These are phyloP conservation scores for Linnemannia schmuckeri DNA, from an alignment of 192 early-diverging fungal genomes.

Conservation along the genomic window DNA sequence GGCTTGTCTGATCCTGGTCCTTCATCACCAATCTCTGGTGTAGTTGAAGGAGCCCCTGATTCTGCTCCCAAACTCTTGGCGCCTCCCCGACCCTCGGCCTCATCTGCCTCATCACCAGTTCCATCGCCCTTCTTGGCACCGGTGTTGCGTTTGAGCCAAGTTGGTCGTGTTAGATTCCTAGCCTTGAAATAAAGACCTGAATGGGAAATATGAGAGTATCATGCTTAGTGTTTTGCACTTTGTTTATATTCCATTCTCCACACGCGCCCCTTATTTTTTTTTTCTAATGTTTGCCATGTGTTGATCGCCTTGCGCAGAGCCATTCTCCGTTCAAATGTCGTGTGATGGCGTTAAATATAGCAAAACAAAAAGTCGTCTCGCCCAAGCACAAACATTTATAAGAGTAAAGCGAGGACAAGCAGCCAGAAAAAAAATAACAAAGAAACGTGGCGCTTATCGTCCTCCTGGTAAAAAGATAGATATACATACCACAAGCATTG, in stretches of 20 bases:
- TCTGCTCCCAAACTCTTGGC: not conserved
- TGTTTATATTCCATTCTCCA: constrained; percentile 3
- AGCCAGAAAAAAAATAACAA: not conserved
- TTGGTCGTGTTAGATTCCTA: constrained; percentile 65
- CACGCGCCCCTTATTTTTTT: not conserved
- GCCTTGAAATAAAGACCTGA: constrained; percentile 69
- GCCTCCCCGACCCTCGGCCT: constrained; percentile 9
- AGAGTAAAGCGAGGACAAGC: not conserved
- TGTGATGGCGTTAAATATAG: constrained; percentile 5
- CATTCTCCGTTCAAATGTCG: constrained; percentile 2
- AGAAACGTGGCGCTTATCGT: not conserved
- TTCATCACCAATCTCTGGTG: not conserved
- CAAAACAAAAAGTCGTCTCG: not conserved
- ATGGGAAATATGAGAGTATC: not conserved
- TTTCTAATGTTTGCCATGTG: not conserved
- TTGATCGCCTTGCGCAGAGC: not conserved
- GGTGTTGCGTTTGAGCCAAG: constrained; percentile 65
- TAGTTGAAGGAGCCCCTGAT: not conserved
- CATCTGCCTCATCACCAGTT: constrained; percentile 21
- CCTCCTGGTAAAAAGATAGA: not conserved
- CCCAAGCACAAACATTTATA: not conserved
- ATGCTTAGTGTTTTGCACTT: not conserved
- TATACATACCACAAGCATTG: constrained; percentile 93
- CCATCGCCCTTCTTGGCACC: constrained; percentile 32
- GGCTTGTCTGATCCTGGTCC: constrained; percentile 13